Conservation (phyloP, 2,329 filamentous ascomycete genomes). For the Lojkania enalia region DNA sequence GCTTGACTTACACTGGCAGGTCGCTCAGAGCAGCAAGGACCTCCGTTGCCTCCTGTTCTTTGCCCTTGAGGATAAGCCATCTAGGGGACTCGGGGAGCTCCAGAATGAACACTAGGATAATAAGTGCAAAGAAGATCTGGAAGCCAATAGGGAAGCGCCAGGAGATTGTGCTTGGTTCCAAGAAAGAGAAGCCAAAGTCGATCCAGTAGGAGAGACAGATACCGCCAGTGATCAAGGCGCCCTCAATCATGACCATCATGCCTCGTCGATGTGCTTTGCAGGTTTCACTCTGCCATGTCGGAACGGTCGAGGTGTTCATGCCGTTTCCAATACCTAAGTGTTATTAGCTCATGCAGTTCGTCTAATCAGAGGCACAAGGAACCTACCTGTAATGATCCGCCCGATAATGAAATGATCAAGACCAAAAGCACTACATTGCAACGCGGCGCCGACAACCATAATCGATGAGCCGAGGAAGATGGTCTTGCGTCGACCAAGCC, state of each 20-base stretch:
- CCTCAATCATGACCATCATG: slow-evolving; percentile 45
- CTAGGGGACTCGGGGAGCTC: slow-evolving; percentile 49
- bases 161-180: slow-evolving; percentile 47
- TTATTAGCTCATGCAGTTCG: too few relatives aligned
- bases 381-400: slow-evolving; percentile 49
- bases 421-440: slow-evolving; percentile 55
- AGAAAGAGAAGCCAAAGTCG: slow-evolving; percentile 52
- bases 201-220: slow-evolving; percentile 11
- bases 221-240: slow-evolving; percentile 41
- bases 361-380: too few relatives aligned
- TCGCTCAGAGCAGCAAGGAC: slow-evolving; percentile 26
- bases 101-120: slow-evolving; percentile 55
- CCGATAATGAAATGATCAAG: slow-evolving; percentile 47
- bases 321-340: slow-evolving; percentile 36
- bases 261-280: slow-evolving; percentile 45
- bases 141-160: slow-evolving; percentile 59
- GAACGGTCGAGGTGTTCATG: slow-evolving; percentile 44
- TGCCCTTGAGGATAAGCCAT: slow-evolving; percentile 57
- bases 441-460: slow-evolving; percentile 58
- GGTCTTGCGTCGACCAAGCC: slow-evolving; percentile 55
- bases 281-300: slow-evolving; percentile 26
- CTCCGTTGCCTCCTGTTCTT: slow-evolving; percentile 49
- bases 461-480: slow-evolving; percentile 61
- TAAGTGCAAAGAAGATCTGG: slow-evolving; percentile 61
- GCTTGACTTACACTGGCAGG: not conserved